phyloP scores from a whole-genome alignment of 495 filamentous ascomycete genomes.

The Penicillium angulare region DNA sequence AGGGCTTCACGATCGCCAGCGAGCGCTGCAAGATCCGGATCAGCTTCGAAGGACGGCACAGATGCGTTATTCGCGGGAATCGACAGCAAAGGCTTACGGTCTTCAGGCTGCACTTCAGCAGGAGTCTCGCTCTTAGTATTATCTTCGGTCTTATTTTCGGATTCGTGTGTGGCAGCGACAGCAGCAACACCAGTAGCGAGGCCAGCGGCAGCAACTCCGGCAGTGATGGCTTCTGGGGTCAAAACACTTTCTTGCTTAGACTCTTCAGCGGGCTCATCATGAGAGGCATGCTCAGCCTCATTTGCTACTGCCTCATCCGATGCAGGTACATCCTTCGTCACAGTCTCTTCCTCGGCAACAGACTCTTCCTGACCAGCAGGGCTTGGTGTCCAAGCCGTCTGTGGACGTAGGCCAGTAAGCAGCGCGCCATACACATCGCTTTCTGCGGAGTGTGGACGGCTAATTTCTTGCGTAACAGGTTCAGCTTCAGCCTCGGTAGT shows the following conservation, averaged over 20 bases:
- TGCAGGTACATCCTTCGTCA: conserved; percentile 9
- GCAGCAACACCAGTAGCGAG: conserved; percentile 21
- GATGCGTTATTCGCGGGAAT: conserved; percentile 16
- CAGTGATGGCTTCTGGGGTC: conserved; percentile 26
- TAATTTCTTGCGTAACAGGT: neutral
- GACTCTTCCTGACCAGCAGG: conserved; percentile 1
- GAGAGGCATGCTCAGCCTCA: conserved; percentile 10
- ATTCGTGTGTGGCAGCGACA: conserved; percentile 14
- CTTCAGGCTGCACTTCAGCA: conserved; percentile 19
- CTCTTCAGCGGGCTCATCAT: conserved; percentile 6
- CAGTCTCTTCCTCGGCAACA: conserved; percentile 2
- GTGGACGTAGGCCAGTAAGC: neutral
- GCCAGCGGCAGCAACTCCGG: conserved; percentile 26
- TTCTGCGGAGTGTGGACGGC: neutral
- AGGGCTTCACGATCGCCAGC: conserved; percentile 40
- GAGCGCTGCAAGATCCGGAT: conserved; percentile 37
- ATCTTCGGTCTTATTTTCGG: conserved; percentile 9
- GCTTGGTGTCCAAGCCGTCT: neutral
- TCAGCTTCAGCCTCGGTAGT: conserved; percentile 6
- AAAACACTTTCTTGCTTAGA: conserved; percentile 18
- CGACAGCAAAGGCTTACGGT: conserved; percentile 28
- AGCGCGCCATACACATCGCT: conserved; percentile 12
- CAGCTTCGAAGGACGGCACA: conserved; percentile 33
- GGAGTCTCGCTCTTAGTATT: conserved; percentile 16
- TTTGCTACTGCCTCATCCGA: neutral